Base-by-base conservation (phyloP, 2,329 filamentous ascomycete species). In the Fusarium incarnatum region DNA sequence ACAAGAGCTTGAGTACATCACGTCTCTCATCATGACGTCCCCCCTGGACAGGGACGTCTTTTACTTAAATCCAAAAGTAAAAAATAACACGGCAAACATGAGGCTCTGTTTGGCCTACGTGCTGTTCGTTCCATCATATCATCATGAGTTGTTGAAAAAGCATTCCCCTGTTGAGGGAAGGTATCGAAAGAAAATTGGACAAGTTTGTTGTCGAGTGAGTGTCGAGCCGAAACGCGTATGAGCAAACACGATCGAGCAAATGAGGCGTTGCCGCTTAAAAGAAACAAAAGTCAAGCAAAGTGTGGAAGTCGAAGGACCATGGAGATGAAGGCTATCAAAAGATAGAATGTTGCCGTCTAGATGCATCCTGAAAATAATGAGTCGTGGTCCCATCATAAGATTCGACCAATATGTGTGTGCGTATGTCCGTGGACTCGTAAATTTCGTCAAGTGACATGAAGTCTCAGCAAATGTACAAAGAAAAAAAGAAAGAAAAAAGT, bases 81-180 rank as follows among this genome's bases (percentile, higher is more conserved):
- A 56, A 60, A 62, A 59, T 70, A 73, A 71, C 73, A 75, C 64
- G 63, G 64, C 59, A 69, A 65, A 59, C 37, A 34, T 55, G 53
- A 59, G 72, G 73, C 73, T 56, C 73, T 76, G 74, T 75, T 73
- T 73, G 58, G 71, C 73, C 71, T 54, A 41, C 54, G 65, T 54
- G 65, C 68, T 73, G 63, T 72, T 76, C 73, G 56, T 76, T 76
- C 69, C 73, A 69, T 76, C 74, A 63, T 76, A 74, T 76, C 74
- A 67, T 75, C 74, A 73, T 76, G 64, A 76, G 59, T 58, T 67
- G 65, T 63, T 64, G 56, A 67, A 56, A 74, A 67, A 57, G 68
- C 70, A 32, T 70, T 54, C 60, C 59, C 55, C 47, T n/a, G 9
- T 18, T 57, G 23, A 40, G 55, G 23, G 48, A 45, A 68, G 55